Base-by-base conservation (phyloP, 306 rosid species). In the Urtica urens region DNA sequence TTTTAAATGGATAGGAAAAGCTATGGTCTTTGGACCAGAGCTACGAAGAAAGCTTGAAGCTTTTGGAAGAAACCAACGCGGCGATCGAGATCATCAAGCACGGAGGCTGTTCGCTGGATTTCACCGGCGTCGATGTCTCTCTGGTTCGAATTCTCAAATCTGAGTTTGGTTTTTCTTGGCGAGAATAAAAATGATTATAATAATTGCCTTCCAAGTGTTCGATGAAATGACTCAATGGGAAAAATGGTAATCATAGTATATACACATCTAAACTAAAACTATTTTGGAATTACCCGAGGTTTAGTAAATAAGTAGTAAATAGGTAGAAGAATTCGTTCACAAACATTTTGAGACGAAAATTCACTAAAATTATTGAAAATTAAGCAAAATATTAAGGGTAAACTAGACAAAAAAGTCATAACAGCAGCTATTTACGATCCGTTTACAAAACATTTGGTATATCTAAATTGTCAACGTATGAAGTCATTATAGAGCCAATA, bases 51-150 rank as follows among this genome's bases (percentile, higher is more conserved):
- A 90, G 95, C 56, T 51, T 81, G 51, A 67, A 69, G 42, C 95
- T 90, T 70, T 65, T 90, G 46, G 61, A 65, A 9, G 95, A 90
- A 66, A 90, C 97, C 46, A 81, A 84, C 54, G 93, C 97, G 0
- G 94, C 94, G 2, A 84, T 90, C 0, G 87, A 84, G 62, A 90
- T 90, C 80, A 57, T 49, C 69, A 90, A 79, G 66, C 97, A 81
- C 25, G 88, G 97, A 14, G 51, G 60, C 46, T 82, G 88, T 44
- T 59, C 74, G 45, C 62, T 90, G 77, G 78, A 81, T 59, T 76
- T 84, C 49, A 68, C 69, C 34, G 75, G 79, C 55, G 38, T 84
- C 58, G 78, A 74, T 62, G 82, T 79, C 40, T 53, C 62, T 66
- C 64, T 81, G 80, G 97, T 84, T 28, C 62, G 52, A n/a, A n/a